Evolutionary conservation across 2,329 filamentous ascomycete genomes (phyloP), one percentile per base, ranked within the genome.

Genomic region (Penicillium sp.): DNA sequence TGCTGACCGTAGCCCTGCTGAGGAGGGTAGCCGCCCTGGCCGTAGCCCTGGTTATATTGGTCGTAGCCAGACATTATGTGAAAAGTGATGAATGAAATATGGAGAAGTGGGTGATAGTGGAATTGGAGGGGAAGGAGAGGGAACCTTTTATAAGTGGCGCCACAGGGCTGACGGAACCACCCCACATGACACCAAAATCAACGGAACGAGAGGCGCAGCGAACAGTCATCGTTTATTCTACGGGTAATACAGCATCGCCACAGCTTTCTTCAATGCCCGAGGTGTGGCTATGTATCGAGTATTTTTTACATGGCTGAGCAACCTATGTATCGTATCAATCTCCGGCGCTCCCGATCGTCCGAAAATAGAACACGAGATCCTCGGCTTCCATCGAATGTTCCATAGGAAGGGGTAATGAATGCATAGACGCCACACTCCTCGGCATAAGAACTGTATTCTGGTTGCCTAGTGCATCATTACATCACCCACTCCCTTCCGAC

Each of bases 61-160:
- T 56, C 52, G 59, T 62, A 63, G 41, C 61, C 60, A 31, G 59
- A 58, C 54, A 60, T 60, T 27, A 20, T 51, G 36, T 42, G 35
- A 28, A 42, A 41, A 41, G 26, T 32, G 40, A 35, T 48, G 52
- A 39, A 39, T 22, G 26, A 35, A 42, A 34, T 18, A 36, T 35
- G 37, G 22, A 46, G 46, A 38, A 38, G 29, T 37, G 41, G 34
- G 6, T 29, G 41, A 43, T 36, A 34, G 26, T 31, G 34, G 16
- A 28, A 23, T n/a, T 28, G 16, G 32, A 29, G 44, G 26, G 39
- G 39, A 34, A 24, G 11, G 23, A 27, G 32, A n/a, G 35, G 18
- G 35, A n/a, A 40, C 40, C 40, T 42, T 39, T 32, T 42, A 47
- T 46, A 46, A 46, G 23, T 29, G 44, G 31, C 41, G 44, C 51